Evolutionary conservation across 768 basidiomycete genomes (phyloP).

Genomic region (Roridomyces roridus): DNA sequence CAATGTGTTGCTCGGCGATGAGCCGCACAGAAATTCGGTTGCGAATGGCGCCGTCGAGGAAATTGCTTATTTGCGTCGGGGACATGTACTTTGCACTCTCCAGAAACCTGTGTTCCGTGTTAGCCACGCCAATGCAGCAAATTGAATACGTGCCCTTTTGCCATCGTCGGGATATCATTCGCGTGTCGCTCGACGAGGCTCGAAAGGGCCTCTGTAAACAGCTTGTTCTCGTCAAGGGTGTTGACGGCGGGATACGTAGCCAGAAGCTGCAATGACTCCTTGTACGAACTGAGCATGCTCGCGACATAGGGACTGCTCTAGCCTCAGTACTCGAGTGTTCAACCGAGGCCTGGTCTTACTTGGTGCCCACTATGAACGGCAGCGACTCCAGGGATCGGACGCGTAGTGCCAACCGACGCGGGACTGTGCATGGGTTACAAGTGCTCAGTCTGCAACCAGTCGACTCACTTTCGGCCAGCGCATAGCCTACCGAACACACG

Average conservation of each 20-base stretch:
- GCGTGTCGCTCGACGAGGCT: slow-evolving; percentile 77
- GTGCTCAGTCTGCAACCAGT: not conserved
- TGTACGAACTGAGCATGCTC: slow-evolving; percentile 69
- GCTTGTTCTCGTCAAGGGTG: slow-evolving; percentile 70
- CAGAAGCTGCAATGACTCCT: slow-evolving; percentile 71
- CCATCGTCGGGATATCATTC: slow-evolving; percentile 90
- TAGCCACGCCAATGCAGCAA: slow-evolving; percentile 5
- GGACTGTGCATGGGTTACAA: slow-evolving; percentile 43
- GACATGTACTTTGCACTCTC: slow-evolving; percentile 88
- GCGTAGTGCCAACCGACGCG: slow-evolving; percentile 75
- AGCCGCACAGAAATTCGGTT: slow-evolving; percentile 88
- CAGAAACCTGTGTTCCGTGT: slow-evolving; percentile 64
- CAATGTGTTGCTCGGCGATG: slow-evolving; percentile 91
- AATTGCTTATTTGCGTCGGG: slow-evolving; percentile 76
- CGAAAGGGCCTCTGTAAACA: slow-evolving; percentile 72
- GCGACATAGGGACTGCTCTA: slow-evolving; percentile 87
- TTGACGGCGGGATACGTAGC: slow-evolving; percentile 61
- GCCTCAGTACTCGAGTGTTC: too few species aligned
- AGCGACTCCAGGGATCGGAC: slow-evolving; percentile 76
- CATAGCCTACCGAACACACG: slow-evolving; percentile 75
- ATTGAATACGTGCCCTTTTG: slow-evolving; percentile 69
- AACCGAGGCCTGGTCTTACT: too few species aligned
- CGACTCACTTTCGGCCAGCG: slow-evolving; percentile 60
- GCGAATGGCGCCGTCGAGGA: slow-evolving; percentile 84
- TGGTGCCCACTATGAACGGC: slow-evolving; percentile 89